Base-by-base conservation (phyloP, 352 stramenopile species). In the Phytophthora pinifolia region DNA sequence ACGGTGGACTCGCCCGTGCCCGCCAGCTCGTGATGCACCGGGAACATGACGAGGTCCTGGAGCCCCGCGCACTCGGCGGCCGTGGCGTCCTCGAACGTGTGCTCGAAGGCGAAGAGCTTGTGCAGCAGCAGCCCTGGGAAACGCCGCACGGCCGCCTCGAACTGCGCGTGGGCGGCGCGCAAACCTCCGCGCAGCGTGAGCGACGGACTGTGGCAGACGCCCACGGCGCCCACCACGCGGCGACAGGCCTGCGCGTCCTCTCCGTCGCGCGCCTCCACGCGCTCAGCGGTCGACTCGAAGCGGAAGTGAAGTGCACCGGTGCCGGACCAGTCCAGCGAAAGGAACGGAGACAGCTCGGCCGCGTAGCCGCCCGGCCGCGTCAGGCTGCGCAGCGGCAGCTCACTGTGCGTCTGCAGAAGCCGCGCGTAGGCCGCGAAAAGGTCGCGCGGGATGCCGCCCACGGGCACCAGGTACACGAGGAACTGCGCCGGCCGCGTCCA, bases 61-160 rank as follows among this genome's bases (percentile, higher is more conserved):
- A 92, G 64, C 18, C 62, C 55, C 18, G 76, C 71, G 48, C 79
- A 86, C 54, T 93, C 76, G 14, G 75, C 67, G 7, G 83, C 60
- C 1, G 71, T 81, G 4, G 50, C 62, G 27, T 76, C 62, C 29
- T 92, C 83, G 38, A 95, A 92, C 15, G 67, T 59, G 55, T 90
- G 80, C 53, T 95, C 83, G 46, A 95, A 95, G 18, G 80, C 83
- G 65, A 92, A 93, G 51, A 85, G 86, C 44, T 90, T 89, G 15
- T 89, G 78, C 42, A 93, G 59, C 31, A 95, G 62, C 12, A 88
- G 70, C n/a, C 70, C 74, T 0, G 75, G 76, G 36, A 92, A 90
- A 13, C 77, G 79, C 32, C 65, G 62, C 46, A 88, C 74, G 17
- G 78, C 84, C 39, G 78, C 65, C 53, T 79, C 70, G 41, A 92